phyloP scores from a whole-genome alignment of 164 flowering plant species.

The Platanus orientalis region DNA sequence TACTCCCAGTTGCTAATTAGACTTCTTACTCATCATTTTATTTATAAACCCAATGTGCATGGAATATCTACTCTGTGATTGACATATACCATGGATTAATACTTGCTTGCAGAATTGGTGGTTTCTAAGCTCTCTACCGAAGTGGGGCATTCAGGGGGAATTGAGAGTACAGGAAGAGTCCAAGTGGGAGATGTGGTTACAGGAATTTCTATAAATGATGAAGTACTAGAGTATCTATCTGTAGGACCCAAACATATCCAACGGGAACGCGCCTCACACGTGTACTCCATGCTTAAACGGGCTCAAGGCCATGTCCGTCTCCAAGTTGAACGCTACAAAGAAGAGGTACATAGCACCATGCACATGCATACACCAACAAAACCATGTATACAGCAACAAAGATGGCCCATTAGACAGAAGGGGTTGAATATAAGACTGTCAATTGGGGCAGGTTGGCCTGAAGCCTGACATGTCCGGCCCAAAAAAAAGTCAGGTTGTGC shows the following conservation, averaged over 20 bases:
- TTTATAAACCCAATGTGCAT: too few species aligned
- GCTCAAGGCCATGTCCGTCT: constrained; percentile 20
- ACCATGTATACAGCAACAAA: background rate
- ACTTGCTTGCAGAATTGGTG: constrained; percentile 26
- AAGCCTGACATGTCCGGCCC: too few species aligned
- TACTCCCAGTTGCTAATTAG: too few species aligned
- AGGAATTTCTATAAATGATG: constrained; percentile 26
- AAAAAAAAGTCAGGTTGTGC: too few species aligned
- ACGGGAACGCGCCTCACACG: constrained; percentile 19
- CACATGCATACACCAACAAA: background rate
- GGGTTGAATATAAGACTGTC: too few species aligned
- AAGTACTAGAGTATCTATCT: constrained; percentile 23
- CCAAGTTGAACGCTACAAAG: constrained; percentile 29
- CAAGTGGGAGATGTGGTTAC: constrained; percentile 25
- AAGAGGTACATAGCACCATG: constrained; percentile 19
- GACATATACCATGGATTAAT: too few species aligned
- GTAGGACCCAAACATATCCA: constrained; percentile 17
- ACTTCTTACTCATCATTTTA: too few species aligned
- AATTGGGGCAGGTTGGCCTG: too few species aligned
- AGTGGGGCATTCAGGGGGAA: constrained; percentile 24
- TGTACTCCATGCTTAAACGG: constrained; percentile 21
- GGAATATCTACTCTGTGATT: too few species aligned
- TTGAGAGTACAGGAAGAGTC: constrained; percentile 32
- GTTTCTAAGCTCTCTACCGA: constrained; percentile 25
- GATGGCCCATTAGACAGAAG: too few species aligned